A percentile compares a stretch with the other conserved stretches of the same genome.
Conservation (phyloP, 768 basidiomycete genomes). For the Lepiota subincarnata region DNA sequence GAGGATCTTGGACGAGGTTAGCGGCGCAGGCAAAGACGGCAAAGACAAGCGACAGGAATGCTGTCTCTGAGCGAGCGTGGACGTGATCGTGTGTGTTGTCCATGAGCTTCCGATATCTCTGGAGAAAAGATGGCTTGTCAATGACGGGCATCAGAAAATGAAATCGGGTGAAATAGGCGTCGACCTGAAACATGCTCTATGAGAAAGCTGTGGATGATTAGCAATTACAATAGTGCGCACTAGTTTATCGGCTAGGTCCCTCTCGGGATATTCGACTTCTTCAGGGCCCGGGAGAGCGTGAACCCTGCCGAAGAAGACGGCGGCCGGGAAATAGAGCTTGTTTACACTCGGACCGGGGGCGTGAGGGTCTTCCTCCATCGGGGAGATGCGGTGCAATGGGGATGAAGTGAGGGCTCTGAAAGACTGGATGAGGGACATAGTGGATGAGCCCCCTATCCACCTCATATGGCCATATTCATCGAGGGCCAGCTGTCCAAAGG, state of each 20-base stretch:
- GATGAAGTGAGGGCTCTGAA: constrained; percentile 74
- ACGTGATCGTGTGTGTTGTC: constrained; percentile 51
- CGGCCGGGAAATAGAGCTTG: constrained; percentile 84
- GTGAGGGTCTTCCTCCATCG: constrained; percentile 79
- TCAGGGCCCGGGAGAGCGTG: constrained; percentile 77
- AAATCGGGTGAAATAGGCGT: constrained; percentile 82
- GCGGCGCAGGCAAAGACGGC: constrained; percentile 90
- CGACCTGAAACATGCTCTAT: constrained; percentile 48
- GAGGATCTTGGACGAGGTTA: constrained; percentile 69
- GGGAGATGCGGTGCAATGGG: constrained; percentile 72
- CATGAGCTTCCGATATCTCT: constrained; percentile 71
- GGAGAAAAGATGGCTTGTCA: constrained; percentile 80
- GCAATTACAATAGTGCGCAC: constrained; percentile 40
- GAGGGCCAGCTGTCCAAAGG: constrained; percentile 82
- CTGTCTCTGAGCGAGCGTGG: constrained; percentile 56
- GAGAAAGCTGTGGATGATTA: constrained; percentile 12
- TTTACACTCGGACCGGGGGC: constrained; percentile 77
- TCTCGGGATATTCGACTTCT: constrained; percentile 83
- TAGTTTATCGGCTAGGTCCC: constrained; percentile 83
- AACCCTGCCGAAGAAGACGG: constrained; percentile 83
- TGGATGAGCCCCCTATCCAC: constrained; percentile 90
- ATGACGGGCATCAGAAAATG: constrained; percentile 88
- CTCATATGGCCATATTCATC: constrained; percentile 89
- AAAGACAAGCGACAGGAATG: constrained; percentile 80
- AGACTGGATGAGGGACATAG: constrained; percentile 88